phyloP scores from a whole-genome alignment of 2,329 filamentous ascomycete species.

The Huntiella omanensis region DNA sequence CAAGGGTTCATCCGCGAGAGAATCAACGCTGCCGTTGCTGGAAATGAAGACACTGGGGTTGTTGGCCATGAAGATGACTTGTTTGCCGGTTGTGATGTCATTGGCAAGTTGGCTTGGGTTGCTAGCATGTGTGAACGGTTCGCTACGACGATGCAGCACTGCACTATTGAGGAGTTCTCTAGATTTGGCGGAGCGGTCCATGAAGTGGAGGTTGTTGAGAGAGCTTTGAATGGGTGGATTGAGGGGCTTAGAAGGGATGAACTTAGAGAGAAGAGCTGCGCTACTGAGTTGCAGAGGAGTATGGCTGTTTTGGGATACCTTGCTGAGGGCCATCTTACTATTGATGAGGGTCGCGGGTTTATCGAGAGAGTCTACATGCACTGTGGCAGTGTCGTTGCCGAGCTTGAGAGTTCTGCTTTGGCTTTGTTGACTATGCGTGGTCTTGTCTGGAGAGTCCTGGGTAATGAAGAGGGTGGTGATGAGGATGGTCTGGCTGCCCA shows the following conservation, averaged over 20 bases:
- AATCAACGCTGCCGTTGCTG: slow-evolving; percentile 36
- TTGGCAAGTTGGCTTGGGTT: slow-evolving; percentile 76
- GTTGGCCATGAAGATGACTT: slow-evolving; percentile 57
- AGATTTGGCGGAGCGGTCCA: slow-evolving; percentile 63
- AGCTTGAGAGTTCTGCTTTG: slow-evolving; percentile 59
- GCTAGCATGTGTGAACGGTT: slow-evolving; percentile 70
- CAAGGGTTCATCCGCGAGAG: slow-evolving; percentile 64
- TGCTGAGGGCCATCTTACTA: slow-evolving; percentile 57
- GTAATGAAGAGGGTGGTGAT: slow-evolving; percentile 12
- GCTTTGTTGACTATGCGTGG: slow-evolving; percentile 43
- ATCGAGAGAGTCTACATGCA: slow-evolving; percentile 67
- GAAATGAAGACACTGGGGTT: slow-evolving; percentile 15
- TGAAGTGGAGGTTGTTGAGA: slow-evolving; percentile 81
- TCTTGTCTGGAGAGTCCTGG: slow-evolving; percentile 44
- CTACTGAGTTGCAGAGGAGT: slow-evolving; percentile 62
- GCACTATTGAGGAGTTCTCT: slow-evolving; percentile 59
- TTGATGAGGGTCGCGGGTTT: slow-evolving; percentile 45
- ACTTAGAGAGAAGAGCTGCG: slow-evolving; percentile 66
- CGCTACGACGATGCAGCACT: slow-evolving; percentile 59
- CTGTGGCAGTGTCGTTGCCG: slow-evolving; percentile 55
- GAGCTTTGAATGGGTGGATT: slow-evolving; percentile 73
- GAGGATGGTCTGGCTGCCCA: slow-evolving; percentile 50
- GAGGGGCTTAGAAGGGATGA: slow-evolving; percentile 70
- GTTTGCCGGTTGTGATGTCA: slow-evolving; percentile 60
- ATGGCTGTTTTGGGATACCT: slow-evolving; percentile 78